Percentiles rank a stretch among this genome's conserved stretches.
Conservation (phyloP, 352 stramenopile genomes). For the Phytopythium montanum region DNA sequence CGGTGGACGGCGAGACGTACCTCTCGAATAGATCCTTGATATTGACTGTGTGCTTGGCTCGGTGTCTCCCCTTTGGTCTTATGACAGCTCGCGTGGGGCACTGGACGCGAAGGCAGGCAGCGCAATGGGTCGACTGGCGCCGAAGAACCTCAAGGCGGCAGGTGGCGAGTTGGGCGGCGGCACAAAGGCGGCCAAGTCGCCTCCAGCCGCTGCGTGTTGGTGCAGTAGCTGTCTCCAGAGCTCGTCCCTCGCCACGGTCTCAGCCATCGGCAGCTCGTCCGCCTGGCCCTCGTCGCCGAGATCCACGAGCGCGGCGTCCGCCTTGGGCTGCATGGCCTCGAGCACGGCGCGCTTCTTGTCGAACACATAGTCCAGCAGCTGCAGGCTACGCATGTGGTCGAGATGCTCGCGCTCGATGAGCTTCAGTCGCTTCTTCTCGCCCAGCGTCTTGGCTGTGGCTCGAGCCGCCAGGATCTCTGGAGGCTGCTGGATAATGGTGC, state of each 20-base stretch:
- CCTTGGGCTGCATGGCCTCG: conserved; percentile 40
- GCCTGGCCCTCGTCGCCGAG: conserved; percentile 26
- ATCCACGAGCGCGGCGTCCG: conserved; percentile 50
- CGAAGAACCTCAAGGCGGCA: conserved; percentile 65
- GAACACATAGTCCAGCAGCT: conserved; percentile 71
- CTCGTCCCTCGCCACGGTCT: conserved; percentile 34
- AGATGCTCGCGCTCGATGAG: conserved; percentile 54
- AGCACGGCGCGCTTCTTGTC: conserved; percentile 51
- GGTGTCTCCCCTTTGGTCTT: not conserved
- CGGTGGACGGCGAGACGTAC: not conserved
- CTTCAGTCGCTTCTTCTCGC: conserved; percentile 36
- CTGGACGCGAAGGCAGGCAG: conserved; percentile 53
- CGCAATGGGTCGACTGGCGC: conserved; percentile 26
- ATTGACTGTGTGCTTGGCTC: not conserved
- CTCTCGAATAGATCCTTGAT: conserved; percentile 34
- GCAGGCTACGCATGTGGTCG: conserved; percentile 65
- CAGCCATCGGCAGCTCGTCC: conserved; percentile 22
- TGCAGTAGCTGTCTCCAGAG: conserved; percentile 48
- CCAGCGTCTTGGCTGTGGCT: conserved; percentile 41
- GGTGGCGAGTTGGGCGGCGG: conserved; percentile 59
- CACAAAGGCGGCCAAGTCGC: conserved; percentile 43
- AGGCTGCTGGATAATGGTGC: conserved; percentile 61
- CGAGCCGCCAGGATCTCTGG: conserved; percentile 63
- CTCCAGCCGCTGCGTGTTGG: conserved; percentile 15
- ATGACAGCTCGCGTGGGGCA: conserved; percentile 26